Evolutionary conservation across 1,284 basidiomycete genomes (phyloP).

Genomic region (Porodaedalea pini): DNA sequence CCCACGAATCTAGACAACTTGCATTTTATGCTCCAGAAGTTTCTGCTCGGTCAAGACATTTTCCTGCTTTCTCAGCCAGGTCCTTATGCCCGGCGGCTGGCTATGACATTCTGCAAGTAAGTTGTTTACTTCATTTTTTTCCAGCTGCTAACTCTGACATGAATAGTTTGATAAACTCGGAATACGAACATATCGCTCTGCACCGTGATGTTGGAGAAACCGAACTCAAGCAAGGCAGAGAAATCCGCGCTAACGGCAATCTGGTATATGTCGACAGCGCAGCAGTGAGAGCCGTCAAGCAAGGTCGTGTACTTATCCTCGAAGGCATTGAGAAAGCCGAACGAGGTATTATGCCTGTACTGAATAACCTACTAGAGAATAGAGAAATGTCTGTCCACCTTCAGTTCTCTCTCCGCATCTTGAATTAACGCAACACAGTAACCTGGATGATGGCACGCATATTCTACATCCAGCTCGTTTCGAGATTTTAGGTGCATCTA

Average conservation of each 20-base stretch:
- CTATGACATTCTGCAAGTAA: slow-evolving; percentile 60
- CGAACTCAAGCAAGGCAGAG: slow-evolving; percentile 64
- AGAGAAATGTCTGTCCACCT: slow-evolving; percentile 51
- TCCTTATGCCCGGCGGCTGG: slow-evolving; percentile 57
- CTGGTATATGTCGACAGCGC: slow-evolving; percentile 63
- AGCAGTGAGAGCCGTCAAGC: slow-evolving; percentile 61
- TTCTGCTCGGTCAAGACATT: slow-evolving; percentile 62
- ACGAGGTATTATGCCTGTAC: slow-evolving; percentile 51
- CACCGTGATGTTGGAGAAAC: slow-evolving; percentile 69
- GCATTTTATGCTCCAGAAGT: slow-evolving; percentile 64
- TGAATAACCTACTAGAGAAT: slow-evolving; percentile 67
- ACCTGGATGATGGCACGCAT: slow-evolving; percentile 69
- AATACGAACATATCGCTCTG: slow-evolving; percentile 63
- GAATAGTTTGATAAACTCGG: slow-evolving; percentile 55
- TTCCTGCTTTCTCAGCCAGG: slow-evolving; percentile 64
- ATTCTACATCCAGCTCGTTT: slow-evolving; percentile 61
- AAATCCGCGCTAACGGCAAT: slow-evolving; percentile 56
- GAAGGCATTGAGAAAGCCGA: slow-evolving; percentile 71
- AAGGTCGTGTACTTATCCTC: slow-evolving; percentile 59
- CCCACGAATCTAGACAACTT: slow-evolving; percentile 53
- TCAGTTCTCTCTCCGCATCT: neutral
- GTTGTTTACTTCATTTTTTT: slow-evolving; percentile 20
- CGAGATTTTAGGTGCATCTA: slow-evolving; percentile 40
- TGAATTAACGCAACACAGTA: slow-evolving; percentile 35
- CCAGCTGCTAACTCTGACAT: neutral